Evolutionary conservation across 148 eudicot species (phyloP), one percentile per base, ranked within the genome.

Genomic region (Heliosperma pusillum): DNA sequence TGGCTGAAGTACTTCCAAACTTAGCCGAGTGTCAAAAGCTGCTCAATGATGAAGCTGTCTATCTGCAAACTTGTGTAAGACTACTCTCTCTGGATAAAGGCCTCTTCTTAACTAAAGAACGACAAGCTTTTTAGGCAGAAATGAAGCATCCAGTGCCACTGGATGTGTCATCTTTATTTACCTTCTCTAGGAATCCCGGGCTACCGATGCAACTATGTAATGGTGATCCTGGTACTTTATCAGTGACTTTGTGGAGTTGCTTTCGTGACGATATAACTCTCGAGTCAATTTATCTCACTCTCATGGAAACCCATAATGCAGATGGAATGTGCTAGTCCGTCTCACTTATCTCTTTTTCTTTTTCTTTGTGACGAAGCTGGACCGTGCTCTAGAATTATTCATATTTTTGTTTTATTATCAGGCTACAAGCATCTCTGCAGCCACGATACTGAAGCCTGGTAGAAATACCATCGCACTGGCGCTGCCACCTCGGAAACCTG

Each of bases 211-310:
- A 87, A 81, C 81, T 94, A 58, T 94, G 96, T 83, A 97, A 94
- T 83, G 97, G 98, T n/a, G 98, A 94, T 87, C 97, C 98, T 81
- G 97, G 98, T 62, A 82, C 87, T 65, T 81, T 94, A 45, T 87
- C 87, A 24, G 98, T 89, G 17, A 81, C 77, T 80, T 86, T 94
- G 62, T 94, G 97, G 98, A 94, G 97, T 90, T 97, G 97, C 57
- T 94, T 94, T 89, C 97, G 97, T 53, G 93, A 94, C 84, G 96
- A 90, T 80, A 94, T 91, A 62, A 88, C 93, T 80, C 97, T 94
- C 72, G 98, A 94, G 62, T 89, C 97, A 21, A 89, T 94, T 70
- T 91, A 84, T 83, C 92, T 94, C 72, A 94, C 93, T 59, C 91
- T 84, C 92, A 84, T 82, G 69, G 97, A 92, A 76, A 94, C 93